Base-by-base conservation (phyloP, 1,284 basidiomycete species). In the Schizophyllum amplum region DNA sequence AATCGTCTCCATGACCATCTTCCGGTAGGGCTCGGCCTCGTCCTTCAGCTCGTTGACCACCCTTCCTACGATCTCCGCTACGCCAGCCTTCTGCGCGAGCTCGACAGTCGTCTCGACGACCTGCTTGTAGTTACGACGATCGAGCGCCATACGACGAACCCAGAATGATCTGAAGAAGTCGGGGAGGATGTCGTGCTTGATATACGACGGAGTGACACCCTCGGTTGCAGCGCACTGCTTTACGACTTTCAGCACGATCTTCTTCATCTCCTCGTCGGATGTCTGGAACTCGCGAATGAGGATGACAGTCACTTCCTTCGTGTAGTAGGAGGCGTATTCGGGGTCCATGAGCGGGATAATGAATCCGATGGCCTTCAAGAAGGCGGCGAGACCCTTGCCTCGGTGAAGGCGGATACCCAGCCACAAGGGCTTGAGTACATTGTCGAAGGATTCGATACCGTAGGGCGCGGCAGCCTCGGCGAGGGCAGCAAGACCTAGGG, bases 1-100 rank as follows among this genome's bases (percentile, higher is more conserved):
- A 65, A 99, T 98, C 0, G 97, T 98, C 76, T 99, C 97, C 96
- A 99, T 99, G 48, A 98, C 95, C 97, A 99, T 99, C 80, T 98
- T 98, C 63, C 96, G 81, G 78, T 96, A 98, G 5, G 94, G 94
- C 75, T 99, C 97, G 1, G 90, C 89, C 70, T 95, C 93, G 65
- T 96, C 93, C 77, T 99, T 99, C 62, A 99, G 78, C 68, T 97
- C 94, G 68, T 98, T 97, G 59, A 97, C 95, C 62, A 99, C 86
- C 60, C 94, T 80, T 1, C 92, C 91, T 17, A 98, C 92, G 56
- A 99, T 97, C 72, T 98, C 96, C 6, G 94, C 83, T 0, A 98
- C 94, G 21, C 97, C 97, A 0, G 94, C 81, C 74, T 99, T 99
- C 69, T 97, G 91, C 4, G 97, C 94, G 13, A 99, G 82, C 73